Evolutionary conservation across 257 asterid species (phyloP).

Genomic region (Solanum chilense): DNA sequence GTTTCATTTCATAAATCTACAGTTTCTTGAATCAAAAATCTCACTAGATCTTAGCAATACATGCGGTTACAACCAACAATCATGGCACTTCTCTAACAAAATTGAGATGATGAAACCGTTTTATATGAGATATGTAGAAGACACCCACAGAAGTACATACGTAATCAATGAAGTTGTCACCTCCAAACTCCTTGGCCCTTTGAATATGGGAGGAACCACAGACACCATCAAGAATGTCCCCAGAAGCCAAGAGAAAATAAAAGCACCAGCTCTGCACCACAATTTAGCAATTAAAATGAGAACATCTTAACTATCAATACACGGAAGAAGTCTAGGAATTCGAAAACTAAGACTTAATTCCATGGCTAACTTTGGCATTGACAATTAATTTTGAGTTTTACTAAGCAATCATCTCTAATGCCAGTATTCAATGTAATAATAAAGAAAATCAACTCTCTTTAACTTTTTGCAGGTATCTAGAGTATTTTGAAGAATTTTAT

Average conservation of each 20-base stretch:
- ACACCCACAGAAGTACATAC: slow-evolving; percentile 79
- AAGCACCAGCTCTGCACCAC: slow-evolving; percentile 71
- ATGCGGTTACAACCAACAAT: not conserved
- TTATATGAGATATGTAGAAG: slow-evolving; percentile 43
- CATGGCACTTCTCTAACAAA: slow-evolving; percentile 18
- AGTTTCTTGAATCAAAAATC: not conserved
- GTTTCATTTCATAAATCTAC: not conserved
- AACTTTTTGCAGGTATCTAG: not conserved
- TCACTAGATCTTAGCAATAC: not conserved
- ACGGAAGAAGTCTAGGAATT: not conserved
- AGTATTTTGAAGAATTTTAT: not conserved
- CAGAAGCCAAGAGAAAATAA: slow-evolving; percentile 75
- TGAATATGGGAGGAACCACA: slow-evolving; percentile 83
- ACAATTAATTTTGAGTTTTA: not conserved
- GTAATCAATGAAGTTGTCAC: slow-evolving; percentile 86
- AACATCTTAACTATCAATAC: not conserved
- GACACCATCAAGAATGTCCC: slow-evolving; percentile 97
- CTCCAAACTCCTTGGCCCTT: slow-evolving; percentile 88
- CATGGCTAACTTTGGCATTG: not conserved
- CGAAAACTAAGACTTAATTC: not conserved
- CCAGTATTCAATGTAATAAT: not conserved
- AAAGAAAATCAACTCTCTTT: not conserved
- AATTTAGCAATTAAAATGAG: not conserved
- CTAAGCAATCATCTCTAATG: not conserved
- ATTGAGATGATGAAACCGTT: slow-evolving; percentile 8